Base-by-base conservation (phyloP, 2,329 filamentous ascomycete species). In the Sarocladiaceae sp. region DNA sequence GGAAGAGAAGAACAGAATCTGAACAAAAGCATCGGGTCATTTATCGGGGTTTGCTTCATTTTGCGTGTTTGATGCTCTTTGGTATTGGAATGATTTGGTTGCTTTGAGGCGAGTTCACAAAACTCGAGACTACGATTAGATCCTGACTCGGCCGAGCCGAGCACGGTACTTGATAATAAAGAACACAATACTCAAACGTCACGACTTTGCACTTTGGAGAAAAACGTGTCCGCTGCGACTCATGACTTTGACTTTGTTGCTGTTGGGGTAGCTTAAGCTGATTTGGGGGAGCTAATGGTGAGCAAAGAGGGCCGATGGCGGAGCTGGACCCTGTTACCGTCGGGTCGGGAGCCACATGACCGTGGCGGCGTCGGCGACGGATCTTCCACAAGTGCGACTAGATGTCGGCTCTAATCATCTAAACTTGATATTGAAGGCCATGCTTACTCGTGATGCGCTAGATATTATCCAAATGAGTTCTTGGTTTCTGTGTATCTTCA, bases 321-420 rank as follows among this genome's bases (percentile, higher is more conserved):
- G 40, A 26, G 40, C 40, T 26, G 18, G 40, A 26, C 40, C 40
- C 40, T 44, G 40, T 28, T 44, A 37, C 20, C 40, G 15, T 44
- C 20, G 20, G 40, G 11, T 40, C 15, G 40, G n/a, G 20, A 8
- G 17, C 37, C 37, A 40, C 37, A 40, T 40, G 18, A 23, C 15
- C 20, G n/a, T n/a, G n/a, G n/a, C n/a, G n/a, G n/a, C n/a, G n/a
- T n/a, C n/a, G n/a, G n/a, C n/a, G n/a, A n/a, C n/a, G n/a, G n/a
- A n/a, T n/a, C 23, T 40, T 40, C 37, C 18, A 17, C 11, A 40
- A 40, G 10, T 40, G 37, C 23, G 37, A 7, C 20, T 10, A 36
- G 5, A 10, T 5, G 7, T n/a, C 6, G 5, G 12, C 33, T 36
- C 15, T 10, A 36, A 36, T n/a, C n/a, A n/a, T n/a, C n/a, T n/a